Evolutionary conservation across 2,329 filamentous ascomycete genomes (phyloP), one percentile per base, ranked within the genome.

Genomic region (Neofusicoccum kwambonambiense): DNA sequence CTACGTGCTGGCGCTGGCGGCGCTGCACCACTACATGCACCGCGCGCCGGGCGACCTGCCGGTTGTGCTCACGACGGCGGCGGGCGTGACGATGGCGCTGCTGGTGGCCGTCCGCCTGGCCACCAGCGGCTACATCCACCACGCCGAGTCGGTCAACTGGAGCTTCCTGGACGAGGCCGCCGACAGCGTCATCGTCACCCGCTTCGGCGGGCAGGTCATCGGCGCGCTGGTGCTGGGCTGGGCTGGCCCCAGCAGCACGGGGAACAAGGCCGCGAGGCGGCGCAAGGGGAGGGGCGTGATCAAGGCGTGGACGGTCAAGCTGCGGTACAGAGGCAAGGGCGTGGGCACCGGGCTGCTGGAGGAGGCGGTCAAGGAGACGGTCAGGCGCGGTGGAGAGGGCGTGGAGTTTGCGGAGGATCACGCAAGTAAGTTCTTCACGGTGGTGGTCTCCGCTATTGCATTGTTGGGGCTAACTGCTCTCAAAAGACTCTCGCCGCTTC

Each of bases 231-330:
- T 95, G 3, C 75, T 96, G 61, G 85, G 87, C 12, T 85, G 91
- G 71, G 85, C 89, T 69, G 79, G 76, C 76, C 73, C 73, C 72
- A 78, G 78, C 74, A 69, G 76, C 71, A 56, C 67, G 68, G 69
- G 79, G 73, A 72, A 80, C 68, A 82, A 69, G 74, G 74, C 79
- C 34, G 67, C 67, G 70, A 73, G 75, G 70, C 76, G 77, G 71
- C 71, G 80, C 66, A 78, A 80, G 41, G 89, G 89, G 61, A 85
- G 84, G 67, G 90, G 89, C 8, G 81, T 92, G 54, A 89, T 97
- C 65, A 86, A 90, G 34, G 92, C 90, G 1, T 97, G 93, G 92
- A 94, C 92, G 1, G 91, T 92, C 1, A 83, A 84, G 73, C 78
- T 88, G 58, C 82, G 83, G 69, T 92, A 92, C 75, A 84, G 93